A percentile compares a stretch with the other conserved stretches of the same genome.
These are phyloP conservation scores for Mycosarcoma maydis DNA, from an alignment of 1,284 basidiomycete genomes.

Conservation along the genomic window DNA sequence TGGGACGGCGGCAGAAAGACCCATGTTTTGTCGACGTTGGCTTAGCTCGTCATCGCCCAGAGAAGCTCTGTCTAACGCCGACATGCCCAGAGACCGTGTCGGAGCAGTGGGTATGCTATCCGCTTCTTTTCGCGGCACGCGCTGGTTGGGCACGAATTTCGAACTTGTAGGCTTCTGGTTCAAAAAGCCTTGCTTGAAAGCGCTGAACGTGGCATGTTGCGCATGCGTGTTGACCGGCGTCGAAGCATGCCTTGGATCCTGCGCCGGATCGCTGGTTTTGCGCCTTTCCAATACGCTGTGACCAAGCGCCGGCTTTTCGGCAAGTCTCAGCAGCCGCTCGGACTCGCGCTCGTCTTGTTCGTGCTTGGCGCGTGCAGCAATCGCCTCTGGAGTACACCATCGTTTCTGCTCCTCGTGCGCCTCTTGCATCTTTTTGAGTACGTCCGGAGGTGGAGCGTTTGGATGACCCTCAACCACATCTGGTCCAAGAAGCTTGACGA, in stretches of 20 bases:
- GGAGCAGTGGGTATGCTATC: constrained; percentile 24
- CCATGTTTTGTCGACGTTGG: constrained; percentile 33
- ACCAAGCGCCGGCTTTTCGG: constrained; percentile 37
- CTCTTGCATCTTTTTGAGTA: constrained; percentile 43
- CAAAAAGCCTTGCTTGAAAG: constrained; percentile 60
- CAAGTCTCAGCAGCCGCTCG: constrained; percentile 13
- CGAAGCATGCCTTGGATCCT: constrained; percentile 1
- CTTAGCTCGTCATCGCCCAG: constrained; percentile 49
- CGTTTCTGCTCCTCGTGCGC: constrained; percentile 33
- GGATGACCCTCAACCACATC: constrained; percentile 60
- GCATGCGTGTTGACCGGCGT: constrained; percentile 12
- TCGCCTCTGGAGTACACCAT: constrained; percentile 23
- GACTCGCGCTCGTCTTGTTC: constrained; percentile 27
- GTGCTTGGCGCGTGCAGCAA: constrained; percentile 24
- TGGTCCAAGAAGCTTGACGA: constrained; percentile 59
- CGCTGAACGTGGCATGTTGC: constrained; percentile 41
- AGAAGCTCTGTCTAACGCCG: constrained; percentile 56
- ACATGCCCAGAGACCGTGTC: constrained; percentile 52
- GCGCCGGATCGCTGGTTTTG: neutral
- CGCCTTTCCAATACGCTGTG: constrained; percentile 36
- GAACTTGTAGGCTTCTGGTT: constrained; percentile 26
- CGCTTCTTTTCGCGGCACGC: constrained; percentile 5
- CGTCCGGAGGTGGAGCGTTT: constrained; percentile 36
- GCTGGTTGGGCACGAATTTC: constrained; percentile 24
- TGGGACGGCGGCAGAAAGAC: constrained; percentile 57